Evolutionary conservation across 768 basidiomycete species (phyloP), one percentile per base, ranked within the genome.

Genomic region (Mycena rebaudengoi): DNA sequence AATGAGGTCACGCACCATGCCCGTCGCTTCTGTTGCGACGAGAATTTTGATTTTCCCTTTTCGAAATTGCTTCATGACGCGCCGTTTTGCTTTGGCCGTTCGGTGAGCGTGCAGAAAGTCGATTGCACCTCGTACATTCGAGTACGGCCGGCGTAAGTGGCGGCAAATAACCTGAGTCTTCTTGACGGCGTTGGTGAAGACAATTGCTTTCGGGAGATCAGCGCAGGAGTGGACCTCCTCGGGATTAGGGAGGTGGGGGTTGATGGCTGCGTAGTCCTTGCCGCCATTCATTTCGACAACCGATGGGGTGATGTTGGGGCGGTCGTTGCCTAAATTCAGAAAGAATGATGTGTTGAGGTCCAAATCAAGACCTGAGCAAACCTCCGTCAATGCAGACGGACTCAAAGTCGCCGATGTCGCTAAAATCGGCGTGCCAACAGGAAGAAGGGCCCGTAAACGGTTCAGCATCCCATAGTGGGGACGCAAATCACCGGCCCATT

Each of bases 261-360:
- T 32, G 32, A 64, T 3, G 40, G 54, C 62, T 1, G 21, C 40
- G 25, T 49, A 64, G 48, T 63, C 61, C 48, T 64, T 44, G 4
- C 20, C 14, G 25, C 48, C 10, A 7, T 64, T 64, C 53, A 63
- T 64, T 3, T 32, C 29, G 41, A 41, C 14, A 11, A 64, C 11
- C 2, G 54, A 55, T 2, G 62, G 32, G 1, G 60, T 52, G 12
- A 55, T 62, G 58, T 82, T 82, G 3, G 74, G 73, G 1, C 76
- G 64, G 60, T 81, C 75, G 37, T 76, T 79, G 3, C 80, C 80
- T 3, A 77, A 71, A 56, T 80, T 82, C 8, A 81, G n/a, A 54
- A 70, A 69, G 50, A 75, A 79, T 18, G 69, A 65, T 1, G 25
- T 32, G 18, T 60, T 33, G 5, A 70, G 21, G 32, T 73, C 55